phyloP scores from a whole-genome alignment of 2,329 filamentous ascomycete species.

The Coniochaeta sp. region DNA sequence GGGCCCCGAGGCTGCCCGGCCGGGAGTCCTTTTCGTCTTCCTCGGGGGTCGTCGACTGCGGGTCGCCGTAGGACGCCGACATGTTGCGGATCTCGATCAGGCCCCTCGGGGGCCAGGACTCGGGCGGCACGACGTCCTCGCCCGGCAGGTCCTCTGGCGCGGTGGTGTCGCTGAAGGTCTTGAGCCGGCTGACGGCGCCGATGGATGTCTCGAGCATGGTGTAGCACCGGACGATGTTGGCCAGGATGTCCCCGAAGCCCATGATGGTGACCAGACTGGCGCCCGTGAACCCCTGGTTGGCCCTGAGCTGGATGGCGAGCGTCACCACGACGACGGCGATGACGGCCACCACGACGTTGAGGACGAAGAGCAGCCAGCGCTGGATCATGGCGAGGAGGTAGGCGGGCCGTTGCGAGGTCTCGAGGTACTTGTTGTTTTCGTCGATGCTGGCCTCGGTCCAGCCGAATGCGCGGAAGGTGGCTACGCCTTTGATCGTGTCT shows the following conservation, averaged over 20 bases:
- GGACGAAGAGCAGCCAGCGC: constrained; percentile 44
- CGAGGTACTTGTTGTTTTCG: constrained; percentile 38
- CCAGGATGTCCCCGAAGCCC: constrained; percentile 22
- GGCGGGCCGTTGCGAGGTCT: constrained; percentile 47
- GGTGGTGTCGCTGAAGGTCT: constrained; percentile 19
- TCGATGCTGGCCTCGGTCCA: constrained; percentile 38
- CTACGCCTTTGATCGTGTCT: constrained; percentile 46
- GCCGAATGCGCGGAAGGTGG: constrained; percentile 49
- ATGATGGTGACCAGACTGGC: constrained; percentile 30
- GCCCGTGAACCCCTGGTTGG: constrained; percentile 28
- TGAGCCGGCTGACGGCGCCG: constrained; percentile 26
- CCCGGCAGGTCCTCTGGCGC: constrained; percentile 17
- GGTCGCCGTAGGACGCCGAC: constrained; percentile 16
- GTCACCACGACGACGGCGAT: constrained; percentile 40
- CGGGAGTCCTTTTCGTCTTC: not conserved
- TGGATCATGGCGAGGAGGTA: constrained; percentile 52
- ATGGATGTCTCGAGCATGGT: constrained; percentile 25
- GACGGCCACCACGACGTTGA: constrained; percentile 40
- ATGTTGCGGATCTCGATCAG: constrained; percentile 15
- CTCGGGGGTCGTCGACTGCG: not conserved
- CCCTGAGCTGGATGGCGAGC: constrained; percentile 34
- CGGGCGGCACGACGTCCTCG: constrained; percentile 14
- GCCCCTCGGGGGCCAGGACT: constrained; percentile 16
- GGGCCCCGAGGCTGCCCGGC: not conserved
- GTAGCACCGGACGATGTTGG: constrained; percentile 22